These are phyloP conservation scores for Phialophora chinensis DNA, from an alignment of 2,329 filamentous ascomycete genomes.

Conservation along the genomic window DNA sequence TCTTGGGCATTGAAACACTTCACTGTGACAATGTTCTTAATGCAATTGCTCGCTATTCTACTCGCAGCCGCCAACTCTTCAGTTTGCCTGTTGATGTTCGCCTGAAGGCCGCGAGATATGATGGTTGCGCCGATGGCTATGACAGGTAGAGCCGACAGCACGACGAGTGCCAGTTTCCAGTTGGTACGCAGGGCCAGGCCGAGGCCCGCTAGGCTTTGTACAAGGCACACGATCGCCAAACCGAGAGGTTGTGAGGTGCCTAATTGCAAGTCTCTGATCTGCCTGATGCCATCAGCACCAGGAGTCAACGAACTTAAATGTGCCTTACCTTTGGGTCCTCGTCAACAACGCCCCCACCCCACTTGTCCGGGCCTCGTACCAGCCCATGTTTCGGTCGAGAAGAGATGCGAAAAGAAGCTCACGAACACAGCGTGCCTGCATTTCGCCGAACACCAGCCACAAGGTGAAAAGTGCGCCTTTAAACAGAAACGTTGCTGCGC, in stretches of 20 bases:
- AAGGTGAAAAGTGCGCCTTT: slow-evolving; percentile 70
- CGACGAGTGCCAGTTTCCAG: slow-evolving; percentile 82
- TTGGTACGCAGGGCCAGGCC: slow-evolving; percentile 77
- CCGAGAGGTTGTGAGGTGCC: slow-evolving; percentile 82
- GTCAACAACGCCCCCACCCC: slow-evolving; percentile 75
- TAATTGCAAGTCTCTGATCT: slow-evolving; percentile 80
- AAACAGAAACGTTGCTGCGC: slow-evolving; percentile 68
- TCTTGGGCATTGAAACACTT: slow-evolving; percentile 82
- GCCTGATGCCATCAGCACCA: slow-evolving; percentile 57
- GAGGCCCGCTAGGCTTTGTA: slow-evolving; percentile 71
- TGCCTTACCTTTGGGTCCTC: slow-evolving; percentile 72
- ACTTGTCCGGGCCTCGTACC: slow-evolving; percentile 77
- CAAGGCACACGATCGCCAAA: slow-evolving; percentile 66
- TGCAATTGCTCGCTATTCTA: slow-evolving; percentile 71
- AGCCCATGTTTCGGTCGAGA: slow-evolving; percentile 74
- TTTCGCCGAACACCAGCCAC: slow-evolving; percentile 81
- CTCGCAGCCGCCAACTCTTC: slow-evolving; percentile 71
- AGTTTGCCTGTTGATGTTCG: slow-evolving; percentile 73
- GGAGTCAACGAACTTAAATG: neutral
- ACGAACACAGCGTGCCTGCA: slow-evolving; percentile 73
- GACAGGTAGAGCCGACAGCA: slow-evolving; percentile 74
- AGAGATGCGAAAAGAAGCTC: slow-evolving; percentile 70
- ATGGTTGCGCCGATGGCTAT: slow-evolving; percentile 66
- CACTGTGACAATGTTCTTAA: slow-evolving; percentile 79
- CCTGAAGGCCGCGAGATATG: slow-evolving; percentile 66